Base-by-base conservation (phyloP, 2,329 filamentous ascomycete species). In the Calonectria crousiana region DNA sequence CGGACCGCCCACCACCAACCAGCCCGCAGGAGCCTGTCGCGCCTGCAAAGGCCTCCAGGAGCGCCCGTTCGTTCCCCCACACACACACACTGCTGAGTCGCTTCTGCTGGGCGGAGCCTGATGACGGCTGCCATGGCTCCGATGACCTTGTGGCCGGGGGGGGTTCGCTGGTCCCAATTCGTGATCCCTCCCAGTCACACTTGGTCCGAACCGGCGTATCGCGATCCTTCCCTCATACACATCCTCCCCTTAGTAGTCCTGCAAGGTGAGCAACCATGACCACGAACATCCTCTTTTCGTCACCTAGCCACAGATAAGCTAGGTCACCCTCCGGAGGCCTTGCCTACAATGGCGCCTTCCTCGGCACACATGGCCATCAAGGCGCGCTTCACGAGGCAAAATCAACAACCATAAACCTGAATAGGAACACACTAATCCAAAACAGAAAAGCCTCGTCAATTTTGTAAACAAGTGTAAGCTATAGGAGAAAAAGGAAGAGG, bases 41-140 rank as follows among this genome's bases (percentile, higher is more conserved):
- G 51, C 23, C 56, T 41, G 34, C 13, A 60, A 28, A 60, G 23
- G 32, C 34, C 32, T 41, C 56, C 56, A 14, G 28, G 34, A 18
- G 34, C 56, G 34, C 56, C n/a, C 34, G 56, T 60, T 60, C 56
- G 56, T 60, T 32, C 56, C 56, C 56, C 32, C 32, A 58, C 56
- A 28, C 56, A 60, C 56, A 38, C 51, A 30, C 51, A n/a, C n/a
- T 47, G 20, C 28, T 16, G 28, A 28, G 51, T 36, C 30, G 34
- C 26, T 26, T 32, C 44, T 34, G 56, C 69, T 47, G n/a, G 69
- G 62, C 62, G 62, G 62, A 67, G 69, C 62, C 62, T 72, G 62
- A 72, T 67, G 69, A 72, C 69, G 69, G 62, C 56, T 30, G 34
- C 14, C 58, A 51, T 49, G 47, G 34, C 34, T 34, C 68, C 68